Conservation (phyloP, 306 rosid genomes). For the Cucurbita ficifolia region DNA sequence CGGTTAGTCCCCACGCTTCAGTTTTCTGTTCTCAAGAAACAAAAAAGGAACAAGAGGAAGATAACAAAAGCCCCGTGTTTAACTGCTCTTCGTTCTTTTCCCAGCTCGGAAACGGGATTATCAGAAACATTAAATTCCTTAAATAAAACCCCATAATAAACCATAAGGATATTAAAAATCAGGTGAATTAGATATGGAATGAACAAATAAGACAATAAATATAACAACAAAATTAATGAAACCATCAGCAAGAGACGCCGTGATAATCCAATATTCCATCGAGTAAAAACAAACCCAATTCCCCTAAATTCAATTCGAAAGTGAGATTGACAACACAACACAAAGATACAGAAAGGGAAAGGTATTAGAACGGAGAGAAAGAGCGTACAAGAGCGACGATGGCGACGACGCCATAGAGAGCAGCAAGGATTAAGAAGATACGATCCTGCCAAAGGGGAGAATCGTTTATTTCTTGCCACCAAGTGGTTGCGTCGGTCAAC, state of each 20-base stretch:
- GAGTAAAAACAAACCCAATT: background rate
- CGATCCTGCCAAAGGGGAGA: slow-evolving; percentile 82
- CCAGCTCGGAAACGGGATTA: background rate
- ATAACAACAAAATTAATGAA: background rate
- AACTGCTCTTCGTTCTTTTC: background rate
- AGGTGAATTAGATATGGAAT: background rate
- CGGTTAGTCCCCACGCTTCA: background rate
- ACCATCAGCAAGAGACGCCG: background rate
- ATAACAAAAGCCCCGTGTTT: background rate
- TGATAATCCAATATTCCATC: background rate
- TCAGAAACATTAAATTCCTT: background rate
- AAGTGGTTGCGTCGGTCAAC: slow-evolving; percentile 38
- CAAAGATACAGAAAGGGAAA: background rate
- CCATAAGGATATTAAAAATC: background rate
- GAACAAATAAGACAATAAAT: background rate
- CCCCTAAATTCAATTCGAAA: background rate
- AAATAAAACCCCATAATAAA: background rate
- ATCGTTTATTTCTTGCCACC: slow-evolving; percentile 73
- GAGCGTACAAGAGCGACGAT: slow-evolving; percentile 54
- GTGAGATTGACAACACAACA: background rate
- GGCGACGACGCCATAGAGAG: slow-evolving; percentile 64
- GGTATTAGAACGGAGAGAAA: background rate
- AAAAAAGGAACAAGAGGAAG: background rate
- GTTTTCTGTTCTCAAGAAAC: background rate
- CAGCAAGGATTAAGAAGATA: slow-evolving; percentile 56